These are phyloP conservation scores for Kodamaea jinghongensis DNA, from an alignment of 805 yeast genomes.

Conservation along the genomic window DNA sequence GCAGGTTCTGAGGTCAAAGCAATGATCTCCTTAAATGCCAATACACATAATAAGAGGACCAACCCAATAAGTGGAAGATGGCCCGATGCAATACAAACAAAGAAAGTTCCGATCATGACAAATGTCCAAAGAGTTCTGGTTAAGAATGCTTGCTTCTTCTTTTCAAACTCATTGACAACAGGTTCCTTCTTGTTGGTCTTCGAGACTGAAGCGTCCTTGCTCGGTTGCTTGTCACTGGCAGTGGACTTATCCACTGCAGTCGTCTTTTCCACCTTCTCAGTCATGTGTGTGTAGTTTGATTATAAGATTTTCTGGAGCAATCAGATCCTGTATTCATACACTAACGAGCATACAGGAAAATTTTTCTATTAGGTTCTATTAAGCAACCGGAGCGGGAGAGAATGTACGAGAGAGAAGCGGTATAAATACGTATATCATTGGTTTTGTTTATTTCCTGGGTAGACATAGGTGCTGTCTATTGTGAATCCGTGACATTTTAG, in stretches of 20 bases:
- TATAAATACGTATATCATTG: too few species aligned
- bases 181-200: slow-evolving; percentile 2
- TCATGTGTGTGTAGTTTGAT: neutral
- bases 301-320: too few species aligned
- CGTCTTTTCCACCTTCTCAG: slow-evolving; percentile 2
- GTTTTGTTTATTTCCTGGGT: too few species aligned
- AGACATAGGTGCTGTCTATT: too few species aligned
- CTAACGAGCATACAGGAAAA: too few species aligned
- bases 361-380: too few species aligned
- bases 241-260: neutral
- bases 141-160: slow-evolving; percentile 77
- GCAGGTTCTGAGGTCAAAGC: slow-evolving; percentile 82
- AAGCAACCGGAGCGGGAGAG: too few species aligned
- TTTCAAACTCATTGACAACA: slow-evolving; percentile 46
- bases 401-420: too few species aligned
- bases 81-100: slow-evolving; percentile 72
- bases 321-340: too few species aligned
- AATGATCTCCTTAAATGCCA: slow-evolving; percentile 90
- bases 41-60: slow-evolving; percentile 70
- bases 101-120: slow-evolving; percentile 79
- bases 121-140: slow-evolving; percentile 92
- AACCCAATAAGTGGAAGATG: slow-evolving; percentile 75
- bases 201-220: neutral
- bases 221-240: slow-evolving; percentile 1
- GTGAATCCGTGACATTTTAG: too few species aligned